Percentiles rank a stretch among this genome's conserved stretches.
Conservation (phyloP, 1,284 basidiomycete genomes). For the Boletus smithii region DNA sequence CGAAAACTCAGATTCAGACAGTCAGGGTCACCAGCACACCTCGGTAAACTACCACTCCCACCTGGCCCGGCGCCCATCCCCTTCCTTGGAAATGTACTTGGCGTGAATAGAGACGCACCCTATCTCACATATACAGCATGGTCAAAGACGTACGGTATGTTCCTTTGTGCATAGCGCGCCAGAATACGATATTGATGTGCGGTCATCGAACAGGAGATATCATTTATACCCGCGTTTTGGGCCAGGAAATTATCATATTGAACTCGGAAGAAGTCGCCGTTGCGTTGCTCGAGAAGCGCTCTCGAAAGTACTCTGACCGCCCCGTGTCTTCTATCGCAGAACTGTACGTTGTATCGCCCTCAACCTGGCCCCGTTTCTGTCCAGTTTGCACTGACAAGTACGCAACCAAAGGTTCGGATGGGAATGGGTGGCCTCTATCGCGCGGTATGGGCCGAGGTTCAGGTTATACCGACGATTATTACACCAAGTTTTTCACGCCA, state of each 20-base stretch:
- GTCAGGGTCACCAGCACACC: not conserved
- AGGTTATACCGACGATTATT: slow-evolving; percentile 15
- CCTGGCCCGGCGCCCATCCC: slow-evolving; percentile 10
- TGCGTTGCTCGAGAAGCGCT: slow-evolving; percentile 22
- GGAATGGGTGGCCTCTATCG: slow-evolving; percentile 7
- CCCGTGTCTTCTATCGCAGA: slow-evolving; percentile 8
- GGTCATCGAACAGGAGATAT: slow-evolving; percentile 10
- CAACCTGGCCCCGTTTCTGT: no score
- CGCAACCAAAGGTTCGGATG: slow-evolving; percentile 13
- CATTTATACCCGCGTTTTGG: slow-evolving; percentile 10
- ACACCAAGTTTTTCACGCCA: slow-evolving; percentile 16
- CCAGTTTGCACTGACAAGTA: not conserved
- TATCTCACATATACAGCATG: slow-evolving; percentile 10
- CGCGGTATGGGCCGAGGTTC: slow-evolving; percentile 15
- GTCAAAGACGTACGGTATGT: slow-evolving; percentile 12
- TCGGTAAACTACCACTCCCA: slow-evolving; percentile 2
- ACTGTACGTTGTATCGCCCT: slow-evolving; percentile 13
- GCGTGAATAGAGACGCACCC: slow-evolving; percentile 6
- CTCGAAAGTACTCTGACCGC: slow-evolving; percentile 23
- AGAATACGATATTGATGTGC: not conserved
- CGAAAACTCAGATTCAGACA: slow-evolving; percentile 6
- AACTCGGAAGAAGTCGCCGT: slow-evolving; percentile 19
- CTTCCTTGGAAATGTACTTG: slow-evolving; percentile 12
- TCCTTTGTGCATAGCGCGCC: not conserved
- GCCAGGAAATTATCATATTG: slow-evolving; percentile 15